Base-by-base conservation (phyloP, 306 rosid genomes). In the Geum urbanum region DNA sequence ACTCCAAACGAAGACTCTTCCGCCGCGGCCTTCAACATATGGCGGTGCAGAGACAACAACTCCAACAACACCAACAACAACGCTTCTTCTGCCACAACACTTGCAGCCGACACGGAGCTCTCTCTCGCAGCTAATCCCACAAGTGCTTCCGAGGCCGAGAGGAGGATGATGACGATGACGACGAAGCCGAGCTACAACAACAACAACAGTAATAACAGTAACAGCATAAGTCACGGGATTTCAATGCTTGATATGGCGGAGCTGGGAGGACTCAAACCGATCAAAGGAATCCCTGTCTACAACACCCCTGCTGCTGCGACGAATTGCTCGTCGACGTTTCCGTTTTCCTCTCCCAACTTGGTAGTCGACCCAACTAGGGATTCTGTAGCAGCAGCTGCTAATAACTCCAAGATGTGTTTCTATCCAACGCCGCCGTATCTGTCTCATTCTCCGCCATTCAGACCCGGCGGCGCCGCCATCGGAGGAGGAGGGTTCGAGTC, bases 281-380 rank as follows among this genome's bases (percentile, higher is more conserved):
- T 88, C 19, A 85, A 87, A 63, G 92, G 96, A 79, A 78, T 91
- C 40, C 92, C 92, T 19, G 76, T 90, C 20, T 87, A 90, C 76
- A 70, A 18, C 63, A 83, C 63, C 50, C 47, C 15, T 53, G 11
- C 77, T 2, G 64, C 45, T 0, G 12, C 45, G 7, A 45, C 52
- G 20, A 69, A 54, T 69, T 69, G 69, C 65, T 60, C 88, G 7
- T 27, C 32, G 32, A 27, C 32, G 32, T 73, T 52, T 49, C 72
- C 76, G 0, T 74, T 70, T 7, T 15, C 82, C 52, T 54, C 53
- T 13, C 74, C 63, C 8, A 43, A 60, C n/a, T 55, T 12, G 11
- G 10, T 27, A 27, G 32, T 27, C 32, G 32, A 18, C 11, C 53
- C 27, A 37, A 54, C 64, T 61, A 64, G 67, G 70, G 72, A 46